These are phyloP conservation scores for Gracilaria vermiculophylla DNA, from an alignment of 23 red algal species.

Conservation along the genomic window DNA sequence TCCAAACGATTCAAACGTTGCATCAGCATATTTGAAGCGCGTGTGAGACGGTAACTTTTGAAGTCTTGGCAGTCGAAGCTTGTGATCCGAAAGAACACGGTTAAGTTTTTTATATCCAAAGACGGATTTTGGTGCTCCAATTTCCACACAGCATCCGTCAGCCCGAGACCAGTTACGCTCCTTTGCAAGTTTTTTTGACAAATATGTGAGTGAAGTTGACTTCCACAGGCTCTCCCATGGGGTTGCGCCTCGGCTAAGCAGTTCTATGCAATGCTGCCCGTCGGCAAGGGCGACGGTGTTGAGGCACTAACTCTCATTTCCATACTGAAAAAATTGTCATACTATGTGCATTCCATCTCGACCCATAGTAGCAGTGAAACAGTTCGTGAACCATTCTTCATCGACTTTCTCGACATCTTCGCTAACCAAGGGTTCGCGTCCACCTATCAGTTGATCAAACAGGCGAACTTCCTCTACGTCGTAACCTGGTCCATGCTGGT, in stretches of 20 bases:
- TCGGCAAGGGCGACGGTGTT: neutral
- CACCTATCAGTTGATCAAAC: slow-evolving; percentile 13
- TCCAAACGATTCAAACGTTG: slow-evolving; percentile 3
- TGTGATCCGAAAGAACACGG: neutral
- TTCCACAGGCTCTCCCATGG: neutral
- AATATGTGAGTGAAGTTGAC: neutral
- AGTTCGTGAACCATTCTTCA: slow-evolving; percentile 36
- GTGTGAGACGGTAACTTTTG: neutral
- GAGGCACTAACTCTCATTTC: too few species aligned
- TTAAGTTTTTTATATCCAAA: slow-evolving; percentile 8
- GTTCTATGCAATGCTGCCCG: neutral
- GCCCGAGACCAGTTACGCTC: too few species aligned
- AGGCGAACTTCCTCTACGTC: neutral
- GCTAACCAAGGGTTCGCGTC: neutral
- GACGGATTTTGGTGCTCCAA: too few species aligned
- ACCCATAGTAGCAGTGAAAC: neutral
- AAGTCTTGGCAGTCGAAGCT: neutral
- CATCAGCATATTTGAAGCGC: slow-evolving; percentile 12
- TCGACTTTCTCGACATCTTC: neutral
- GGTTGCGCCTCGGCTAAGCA: slow-evolving; percentile 17
- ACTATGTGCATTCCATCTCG: too few species aligned
- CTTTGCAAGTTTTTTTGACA: neutral
- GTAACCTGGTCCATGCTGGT: too few species aligned
- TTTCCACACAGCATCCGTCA: too few species aligned
- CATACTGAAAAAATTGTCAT: too few species aligned